phyloP scores from a whole-genome alignment of 176 grass and related monocot genomes.

The Ananas comosus region DNA sequence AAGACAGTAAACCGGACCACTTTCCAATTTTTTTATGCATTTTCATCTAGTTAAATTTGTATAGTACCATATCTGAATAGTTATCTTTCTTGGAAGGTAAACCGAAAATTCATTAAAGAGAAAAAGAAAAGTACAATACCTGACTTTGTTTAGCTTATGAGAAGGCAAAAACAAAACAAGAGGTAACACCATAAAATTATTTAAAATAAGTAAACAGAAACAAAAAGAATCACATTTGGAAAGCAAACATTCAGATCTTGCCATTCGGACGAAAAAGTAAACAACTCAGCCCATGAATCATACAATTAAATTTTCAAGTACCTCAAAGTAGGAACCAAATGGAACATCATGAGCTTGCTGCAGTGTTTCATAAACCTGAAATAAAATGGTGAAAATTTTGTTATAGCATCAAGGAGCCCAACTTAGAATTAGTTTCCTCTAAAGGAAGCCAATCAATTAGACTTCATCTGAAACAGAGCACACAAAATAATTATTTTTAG shows the following conservation, averaged over 20 bases:
- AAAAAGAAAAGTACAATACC: too few relatives aligned
- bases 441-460: background rate
- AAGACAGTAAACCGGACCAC: too few relatives aligned
- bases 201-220: too few relatives aligned
- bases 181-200: too few relatives aligned
- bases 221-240: background rate
- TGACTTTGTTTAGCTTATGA: too few relatives aligned
- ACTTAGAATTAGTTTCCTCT: background rate
- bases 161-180: too few relatives aligned
- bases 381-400: slow-evolving; percentile 9
- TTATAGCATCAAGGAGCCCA: slow-evolving; percentile 9
- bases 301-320: slow-evolving; percentile 25
- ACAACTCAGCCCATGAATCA: background rate
- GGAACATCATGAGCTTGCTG: slow-evolving; percentile 97
- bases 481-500: slow-evolving; percentile 13
- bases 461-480: slow-evolving; percentile 12
- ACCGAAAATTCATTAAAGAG: too few relatives aligned
- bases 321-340: slow-evolving; percentile 97
- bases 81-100: too few relatives aligned
- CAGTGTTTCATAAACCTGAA: slow-evolving; percentile 86
- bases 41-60: too few relatives aligned
- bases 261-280: background rate
- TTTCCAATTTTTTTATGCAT: too few relatives aligned
- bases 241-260: slow-evolving; percentile 21
- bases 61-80: too few relatives aligned